These are phyloP conservation scores for Myriangium duriaei DNA, from an alignment of 2,329 filamentous ascomycete genomes.

Conservation along the genomic window DNA sequence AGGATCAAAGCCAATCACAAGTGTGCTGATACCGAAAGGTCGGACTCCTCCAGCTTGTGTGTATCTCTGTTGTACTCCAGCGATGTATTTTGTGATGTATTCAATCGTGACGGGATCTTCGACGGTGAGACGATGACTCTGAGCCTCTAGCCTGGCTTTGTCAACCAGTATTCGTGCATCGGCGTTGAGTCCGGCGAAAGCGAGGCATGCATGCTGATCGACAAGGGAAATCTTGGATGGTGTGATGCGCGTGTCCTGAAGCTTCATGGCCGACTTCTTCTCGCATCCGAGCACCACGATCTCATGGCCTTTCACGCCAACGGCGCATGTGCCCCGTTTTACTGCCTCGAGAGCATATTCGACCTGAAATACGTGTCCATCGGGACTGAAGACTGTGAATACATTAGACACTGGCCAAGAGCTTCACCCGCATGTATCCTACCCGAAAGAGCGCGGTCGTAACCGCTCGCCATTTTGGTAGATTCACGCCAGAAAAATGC, in stretches of 20 bases:
- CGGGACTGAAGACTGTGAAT: constrained; percentile 78
- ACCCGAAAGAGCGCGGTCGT: constrained; percentile 62
- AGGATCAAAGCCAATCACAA: constrained; percentile 97
- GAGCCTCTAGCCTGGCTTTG: constrained; percentile 92
- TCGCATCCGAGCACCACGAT: constrained; percentile 96
- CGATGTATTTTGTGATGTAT: constrained; percentile 98
- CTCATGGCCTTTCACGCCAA: constrained; percentile 88
- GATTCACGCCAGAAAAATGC: background rate
- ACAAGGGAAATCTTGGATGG: constrained; percentile 96
- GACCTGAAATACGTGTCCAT: constrained; percentile 99
- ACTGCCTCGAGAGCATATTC: constrained; percentile 98
- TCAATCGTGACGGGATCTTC: constrained; percentile 97
- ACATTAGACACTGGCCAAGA: constrained; percentile 16
- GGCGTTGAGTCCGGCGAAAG: constrained; percentile 93
- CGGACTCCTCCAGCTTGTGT: constrained; percentile 96
- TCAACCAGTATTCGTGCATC: constrained; percentile 96
- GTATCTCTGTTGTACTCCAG: constrained; percentile 95
- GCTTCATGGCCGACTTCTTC: constrained; percentile 98
- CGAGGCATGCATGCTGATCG: constrained; percentile 90
- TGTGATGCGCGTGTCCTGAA: constrained; percentile 97
- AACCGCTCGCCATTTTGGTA: constrained; percentile 73
- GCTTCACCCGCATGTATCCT: no score
- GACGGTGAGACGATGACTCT: constrained; percentile 91
- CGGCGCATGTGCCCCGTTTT: constrained; percentile 98
- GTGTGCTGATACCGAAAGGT: constrained; percentile 95